phyloP scores from a whole-genome alignment of 495 filamentous ascomycete genomes.

The Trichoderma erinaceum region DNA sequence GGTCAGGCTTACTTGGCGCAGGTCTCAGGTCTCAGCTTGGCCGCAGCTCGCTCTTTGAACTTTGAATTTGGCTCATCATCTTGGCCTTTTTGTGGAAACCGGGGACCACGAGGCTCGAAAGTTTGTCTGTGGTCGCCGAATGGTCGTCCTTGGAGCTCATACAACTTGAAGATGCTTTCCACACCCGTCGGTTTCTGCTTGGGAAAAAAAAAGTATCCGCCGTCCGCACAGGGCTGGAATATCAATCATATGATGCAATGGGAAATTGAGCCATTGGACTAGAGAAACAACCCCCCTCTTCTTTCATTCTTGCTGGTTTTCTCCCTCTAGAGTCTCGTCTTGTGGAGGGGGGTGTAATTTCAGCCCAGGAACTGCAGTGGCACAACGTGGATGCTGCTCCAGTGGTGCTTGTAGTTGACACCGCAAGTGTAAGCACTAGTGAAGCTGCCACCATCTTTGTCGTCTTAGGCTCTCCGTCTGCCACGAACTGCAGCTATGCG shows the following conservation, averaged over 20 bases:
- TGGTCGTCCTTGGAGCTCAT: background rate
- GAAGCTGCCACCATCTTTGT: constrained; percentile 6
- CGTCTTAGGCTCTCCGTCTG: background rate
- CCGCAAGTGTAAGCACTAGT: constrained; percentile 14
- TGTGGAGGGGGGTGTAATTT: constrained; percentile 4
- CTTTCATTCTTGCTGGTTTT: background rate
- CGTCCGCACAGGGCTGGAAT: no score
- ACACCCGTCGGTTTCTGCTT: background rate
- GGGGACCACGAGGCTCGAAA: background rate
- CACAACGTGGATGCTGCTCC: background rate
- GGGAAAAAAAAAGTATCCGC: no score
- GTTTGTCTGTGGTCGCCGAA: background rate
- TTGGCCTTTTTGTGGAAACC: background rate
- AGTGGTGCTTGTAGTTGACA: background rate
- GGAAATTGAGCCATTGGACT: background rate
- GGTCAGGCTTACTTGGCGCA: background rate
- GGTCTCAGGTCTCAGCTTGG: no score
- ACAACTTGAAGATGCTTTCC: background rate
- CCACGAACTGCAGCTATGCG: constrained; percentile 12
- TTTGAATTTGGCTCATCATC: background rate
- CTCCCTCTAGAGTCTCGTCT: background rate
- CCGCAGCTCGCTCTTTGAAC: background rate
- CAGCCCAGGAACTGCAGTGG: constrained; percentile 10
- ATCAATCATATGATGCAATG: constrained; percentile 8
- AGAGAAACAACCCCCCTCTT: background rate